Evolutionary conservation across 2,329 filamentous ascomycete genomes (phyloP).

Genomic region (Botryotinia narcissicola): DNA sequence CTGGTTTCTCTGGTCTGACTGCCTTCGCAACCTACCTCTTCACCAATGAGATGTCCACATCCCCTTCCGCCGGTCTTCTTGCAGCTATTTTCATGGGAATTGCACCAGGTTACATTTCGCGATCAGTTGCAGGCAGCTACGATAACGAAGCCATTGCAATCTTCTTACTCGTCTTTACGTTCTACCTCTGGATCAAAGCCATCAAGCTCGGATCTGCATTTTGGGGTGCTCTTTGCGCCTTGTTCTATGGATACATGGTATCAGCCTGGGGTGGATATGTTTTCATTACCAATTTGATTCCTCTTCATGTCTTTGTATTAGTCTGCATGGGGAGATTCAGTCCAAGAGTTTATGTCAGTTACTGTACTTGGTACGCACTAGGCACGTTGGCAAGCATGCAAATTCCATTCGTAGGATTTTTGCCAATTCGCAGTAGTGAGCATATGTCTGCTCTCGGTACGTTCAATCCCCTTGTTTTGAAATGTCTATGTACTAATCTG

Average conservation of each 20-base stretch:
- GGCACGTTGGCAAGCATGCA: constrained; percentile 98
- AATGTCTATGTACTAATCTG: constrained; percentile 17
- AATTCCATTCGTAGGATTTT: constrained; percentile 96
- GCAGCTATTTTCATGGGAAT: constrained; percentile 98
- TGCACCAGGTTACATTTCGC: constrained; percentile 92
- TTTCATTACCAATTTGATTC: constrained; percentile 97
- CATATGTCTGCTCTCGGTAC: constrained; percentile 95
- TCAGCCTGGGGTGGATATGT: constrained; percentile 99
- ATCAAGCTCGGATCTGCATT: constrained; percentile 94
- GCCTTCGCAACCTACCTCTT: constrained; percentile 91
- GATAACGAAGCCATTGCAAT: constrained; percentile 99
- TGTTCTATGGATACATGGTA: constrained; percentile 99
- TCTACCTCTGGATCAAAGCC: constrained; percentile 98
- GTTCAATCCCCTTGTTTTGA: constrained; percentile 35
- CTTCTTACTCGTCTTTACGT: constrained; percentile 96
- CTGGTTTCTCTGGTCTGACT: constrained; percentile 90
- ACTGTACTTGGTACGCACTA: constrained; percentile 96
- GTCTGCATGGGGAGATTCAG: constrained; percentile 97
- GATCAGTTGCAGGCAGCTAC: constrained; percentile 96
- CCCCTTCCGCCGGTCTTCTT: constrained; percentile 88
- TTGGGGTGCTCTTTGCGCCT: constrained; percentile 89
- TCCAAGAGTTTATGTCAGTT: constrained; percentile 89
- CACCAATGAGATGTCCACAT: constrained; percentile 96
- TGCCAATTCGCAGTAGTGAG: constrained; percentile 94
- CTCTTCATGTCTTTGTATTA: constrained; percentile 88